These are phyloP conservation scores for Colletotrichum sp. DNA, from an alignment of 2,329 filamentous ascomycete genomes.

Conservation along the genomic window DNA sequence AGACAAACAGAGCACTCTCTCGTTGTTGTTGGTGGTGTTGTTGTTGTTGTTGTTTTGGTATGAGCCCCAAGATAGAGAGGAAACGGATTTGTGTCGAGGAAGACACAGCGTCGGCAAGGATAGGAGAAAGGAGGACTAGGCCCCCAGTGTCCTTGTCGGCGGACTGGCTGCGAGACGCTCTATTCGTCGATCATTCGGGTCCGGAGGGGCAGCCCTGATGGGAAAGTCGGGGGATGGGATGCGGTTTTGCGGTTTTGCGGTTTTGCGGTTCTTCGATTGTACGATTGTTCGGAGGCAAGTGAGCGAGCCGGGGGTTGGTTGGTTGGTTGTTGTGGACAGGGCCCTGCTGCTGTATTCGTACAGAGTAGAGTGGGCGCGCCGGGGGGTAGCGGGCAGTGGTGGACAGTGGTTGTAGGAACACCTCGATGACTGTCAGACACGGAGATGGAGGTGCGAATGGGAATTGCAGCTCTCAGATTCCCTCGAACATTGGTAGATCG, in stretches of 20 bases:
- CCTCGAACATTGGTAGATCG: background rate
- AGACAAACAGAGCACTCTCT: background rate
- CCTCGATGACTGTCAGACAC: background rate
- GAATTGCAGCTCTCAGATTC: background rate
- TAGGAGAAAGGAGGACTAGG: background rate
- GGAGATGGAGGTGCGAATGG: background rate
- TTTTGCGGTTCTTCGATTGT: background rate
- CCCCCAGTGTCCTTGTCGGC: background rate
- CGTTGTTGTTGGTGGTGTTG: background rate
- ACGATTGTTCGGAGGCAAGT: background rate
- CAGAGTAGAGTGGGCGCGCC: background rate
- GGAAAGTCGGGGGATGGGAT: constrained; percentile 5
- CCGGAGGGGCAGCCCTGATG: background rate
- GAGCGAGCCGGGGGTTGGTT: background rate
- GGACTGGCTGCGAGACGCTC: background rate
- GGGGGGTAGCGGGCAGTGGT: background rate
- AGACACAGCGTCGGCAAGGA: background rate
- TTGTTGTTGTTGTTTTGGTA: background rate
- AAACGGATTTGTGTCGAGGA: background rate
- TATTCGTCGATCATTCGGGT: background rate
- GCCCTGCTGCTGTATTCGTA: background rate
- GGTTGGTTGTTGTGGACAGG: background rate
- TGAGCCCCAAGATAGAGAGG: background rate
- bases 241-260: background rate
- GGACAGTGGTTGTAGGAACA: background rate